Conservation (phyloP, 768 basidiomycete genomes). For the Agaricus subrufescens region DNA sequence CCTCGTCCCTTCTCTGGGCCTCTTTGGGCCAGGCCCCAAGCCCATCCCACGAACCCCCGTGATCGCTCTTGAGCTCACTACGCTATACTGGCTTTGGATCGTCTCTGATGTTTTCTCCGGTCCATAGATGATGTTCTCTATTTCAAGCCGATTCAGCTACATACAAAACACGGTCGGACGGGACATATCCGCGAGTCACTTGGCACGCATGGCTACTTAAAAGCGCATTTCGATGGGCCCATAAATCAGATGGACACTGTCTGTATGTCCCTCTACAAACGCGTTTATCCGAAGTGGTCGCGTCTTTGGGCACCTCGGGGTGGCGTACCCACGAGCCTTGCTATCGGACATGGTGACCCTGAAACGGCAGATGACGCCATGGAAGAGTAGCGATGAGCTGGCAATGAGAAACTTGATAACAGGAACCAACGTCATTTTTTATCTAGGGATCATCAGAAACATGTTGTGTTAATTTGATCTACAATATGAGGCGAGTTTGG, state of each 20-base stretch:
- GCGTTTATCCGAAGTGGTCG: slow-evolving; percentile 89
- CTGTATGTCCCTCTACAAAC: slow-evolving; percentile 93
- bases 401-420: not conserved
- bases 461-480: no score
- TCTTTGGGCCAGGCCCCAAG: no score
- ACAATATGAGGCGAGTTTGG: no score
- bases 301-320: slow-evolving; percentile 39
- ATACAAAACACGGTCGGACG: slow-evolving; percentile 85
- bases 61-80: not conserved
- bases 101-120: not conserved
- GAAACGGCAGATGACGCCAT: not conserved
- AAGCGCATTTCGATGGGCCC: slow-evolving; percentile 91
- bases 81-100: not conserved
- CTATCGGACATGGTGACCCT: slow-evolving; percentile 4
- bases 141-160: slow-evolving; percentile 89
- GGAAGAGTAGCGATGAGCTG: slow-evolving; percentile 7
- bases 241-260: slow-evolving; percentile 96
- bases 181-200: slow-evolving; percentile 92
- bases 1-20: no score
- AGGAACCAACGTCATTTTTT: no score
- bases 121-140: slow-evolving; percentile 77
- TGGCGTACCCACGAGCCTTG: not conserved
- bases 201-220: slow-evolving; percentile 97
- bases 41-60: not conserved
- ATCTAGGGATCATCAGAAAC: no score